Percentiles rank a stretch among this genome's conserved stretches.
Conservation (phyloP, 2,329 filamentous ascomycete genomes). For the Cercospora beticola region DNA sequence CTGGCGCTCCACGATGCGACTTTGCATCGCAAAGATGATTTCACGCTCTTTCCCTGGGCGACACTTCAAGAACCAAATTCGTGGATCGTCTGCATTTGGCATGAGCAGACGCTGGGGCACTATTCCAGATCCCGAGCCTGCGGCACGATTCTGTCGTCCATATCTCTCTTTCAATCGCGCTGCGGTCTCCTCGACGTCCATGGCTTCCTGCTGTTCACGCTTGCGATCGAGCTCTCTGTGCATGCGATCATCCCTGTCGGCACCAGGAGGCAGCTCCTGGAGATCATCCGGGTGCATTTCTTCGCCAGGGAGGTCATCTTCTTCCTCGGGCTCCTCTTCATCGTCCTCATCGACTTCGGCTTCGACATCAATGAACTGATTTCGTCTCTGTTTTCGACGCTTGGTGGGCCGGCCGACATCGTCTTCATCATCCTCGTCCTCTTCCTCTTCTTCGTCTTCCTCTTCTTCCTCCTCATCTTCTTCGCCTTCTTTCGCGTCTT, state of each 20-base stretch:
- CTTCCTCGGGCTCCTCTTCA: constrained; percentile 82
- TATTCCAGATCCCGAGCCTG: constrained; percentile 68
- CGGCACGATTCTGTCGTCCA: constrained; percentile 67
- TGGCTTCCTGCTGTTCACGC: constrained; percentile 79
- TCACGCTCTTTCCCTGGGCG: constrained; percentile 95
- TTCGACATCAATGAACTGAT: constrained; percentile 94
- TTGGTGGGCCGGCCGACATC: constrained; percentile 54
- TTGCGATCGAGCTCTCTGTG: constrained; percentile 93
- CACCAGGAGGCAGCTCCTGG: constrained; percentile 69
- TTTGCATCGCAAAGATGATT: constrained; percentile 82
- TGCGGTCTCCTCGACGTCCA: constrained; percentile 92
- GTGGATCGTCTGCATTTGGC: constrained; percentile 90
- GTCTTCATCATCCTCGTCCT: constrained; percentile 37
- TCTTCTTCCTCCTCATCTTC: constrained; percentile 61
- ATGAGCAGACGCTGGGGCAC: constrained; percentile 84
- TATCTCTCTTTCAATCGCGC: constrained; percentile 85
- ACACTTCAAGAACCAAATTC: constrained; percentile 91
- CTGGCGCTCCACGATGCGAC: constrained; percentile 77
- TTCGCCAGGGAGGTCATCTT: constrained; percentile 81
- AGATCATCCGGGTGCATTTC: constrained; percentile 90
- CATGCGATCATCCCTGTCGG: constrained; percentile 82
- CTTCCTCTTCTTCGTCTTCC: constrained; percentile 55
- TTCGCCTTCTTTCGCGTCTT: constrained; percentile 49
- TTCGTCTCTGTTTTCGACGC: constrained; percentile 69
- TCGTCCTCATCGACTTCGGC: constrained; percentile 95